A percentile compares a stretch with the other conserved stretches of the same genome.
Conservation (phyloP, 1,284 basidiomycete genomes). For the Moesziomyces globuligerus region DNA sequence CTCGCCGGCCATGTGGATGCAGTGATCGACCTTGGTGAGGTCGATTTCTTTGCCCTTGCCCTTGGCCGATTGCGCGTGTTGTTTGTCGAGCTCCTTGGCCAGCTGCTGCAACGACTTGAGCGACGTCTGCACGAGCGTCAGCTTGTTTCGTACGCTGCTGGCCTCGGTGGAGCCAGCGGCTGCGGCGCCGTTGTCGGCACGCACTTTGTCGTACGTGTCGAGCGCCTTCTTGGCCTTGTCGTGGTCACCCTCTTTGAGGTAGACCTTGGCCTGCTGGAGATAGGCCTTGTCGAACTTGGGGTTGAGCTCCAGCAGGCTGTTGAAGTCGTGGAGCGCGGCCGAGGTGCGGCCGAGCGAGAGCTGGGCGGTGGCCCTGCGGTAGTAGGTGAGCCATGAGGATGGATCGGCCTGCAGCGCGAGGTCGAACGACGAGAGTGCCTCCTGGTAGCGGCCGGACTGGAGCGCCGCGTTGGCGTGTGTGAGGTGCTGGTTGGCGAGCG, state of each 20-base stretch:
- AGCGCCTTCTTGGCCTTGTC: constrained; percentile 48
- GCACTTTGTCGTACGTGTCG: constrained; percentile 26
- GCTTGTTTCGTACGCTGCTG: constrained; percentile 34
- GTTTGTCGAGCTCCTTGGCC: constrained; percentile 52
- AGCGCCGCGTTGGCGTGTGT: constrained; percentile 55
- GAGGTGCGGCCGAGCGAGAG: constrained; percentile 63
- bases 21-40: constrained; percentile 49
- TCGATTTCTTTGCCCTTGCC: constrained; percentile 44
- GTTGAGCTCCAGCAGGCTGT: constrained; percentile 55
- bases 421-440: constrained; percentile 59
- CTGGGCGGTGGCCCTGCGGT: constrained; percentile 62
- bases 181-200: constrained; percentile 23
- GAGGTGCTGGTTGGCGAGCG: constrained; percentile 39
- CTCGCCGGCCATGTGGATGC: constrained; percentile 49
- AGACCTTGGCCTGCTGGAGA: constrained; percentile 59
- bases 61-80: constrained; percentile 27
- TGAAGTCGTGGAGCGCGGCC: constrained; percentile 59
- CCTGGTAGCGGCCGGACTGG: constrained; percentile 52
- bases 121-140: constrained; percentile 22
- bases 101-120: constrained; percentile 48
- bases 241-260: constrained; percentile 60
- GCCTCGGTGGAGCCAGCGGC: constrained; percentile 18
- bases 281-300: constrained; percentile 63
- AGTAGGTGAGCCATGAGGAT: constrained; percentile 60
- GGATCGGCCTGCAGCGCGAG: constrained; percentile 55